Evolutionary conservation across 305 asterid genomes (phyloP), one percentile per base, ranked within the genome.

Genomic region (Fraxinus xanthoxyloides): DNA sequence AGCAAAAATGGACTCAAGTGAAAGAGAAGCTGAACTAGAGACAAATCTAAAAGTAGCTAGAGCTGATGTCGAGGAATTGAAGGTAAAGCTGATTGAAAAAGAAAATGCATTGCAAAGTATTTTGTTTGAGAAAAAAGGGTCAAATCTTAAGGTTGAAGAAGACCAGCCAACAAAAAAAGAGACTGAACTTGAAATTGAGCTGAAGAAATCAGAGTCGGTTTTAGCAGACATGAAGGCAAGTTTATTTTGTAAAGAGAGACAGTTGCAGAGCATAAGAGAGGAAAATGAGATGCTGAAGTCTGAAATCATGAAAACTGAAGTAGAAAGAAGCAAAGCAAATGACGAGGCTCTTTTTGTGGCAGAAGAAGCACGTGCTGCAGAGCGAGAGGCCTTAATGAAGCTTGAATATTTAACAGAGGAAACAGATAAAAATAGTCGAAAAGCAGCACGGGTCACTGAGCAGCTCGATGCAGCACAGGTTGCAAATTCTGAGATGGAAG

Each of bases 391-490:
- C 3, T 32, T 92, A 19, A 80, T 85, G 85, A 93, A 88, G 89
- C 93, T 95, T 5, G 93, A 86, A 24, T 79, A 89, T 78, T 81
- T 93, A 82, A 87, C 89, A 0, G 95, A 93, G 59, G 99, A 95
- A 86, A 96, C 97, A 2, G 97, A 93, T 43, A 90, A 87, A 88
- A 91, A 91, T 76, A 75, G 88, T 70, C 81, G 91, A 83, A 92
- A 91, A 86, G 92, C 91, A 1, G 89, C 74, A 23, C 78, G 90
- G 43, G 87, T 90, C 0, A 78, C 88, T 4, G 97, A 92, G 79
- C 91, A 93, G 90, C 90, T 95, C 19, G 91, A 92, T 80, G 95
- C 95, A 46, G 91, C 94, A 28, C 99, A 92, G 83, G 89, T 91
- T 24, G 89, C 94, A 31, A 89, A 86, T 87, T 82, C 88, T 0